Evolutionary conservation across 306 rosid genomes (phyloP), one percentile per base, ranked within the genome.

Genomic region (Herpetospermum pedunculosum): DNA sequence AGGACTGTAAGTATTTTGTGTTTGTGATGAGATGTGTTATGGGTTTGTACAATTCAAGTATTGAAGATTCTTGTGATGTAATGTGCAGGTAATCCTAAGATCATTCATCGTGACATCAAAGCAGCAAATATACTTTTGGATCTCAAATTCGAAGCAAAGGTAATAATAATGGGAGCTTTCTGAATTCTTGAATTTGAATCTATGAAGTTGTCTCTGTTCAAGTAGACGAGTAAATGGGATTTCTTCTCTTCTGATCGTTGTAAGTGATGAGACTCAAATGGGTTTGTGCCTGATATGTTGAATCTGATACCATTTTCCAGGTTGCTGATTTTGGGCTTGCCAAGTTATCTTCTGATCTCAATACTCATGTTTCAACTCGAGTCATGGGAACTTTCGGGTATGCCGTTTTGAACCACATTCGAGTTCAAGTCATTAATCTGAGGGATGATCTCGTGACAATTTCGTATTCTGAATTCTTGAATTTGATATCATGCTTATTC

Each of bases 361-460:
- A 94, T 58, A 94, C 98, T 46, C 98, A 94, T 74, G 92, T 94
- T 50, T 94, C 98, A 79, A 94, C 98, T 41, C 86, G 97, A 78
- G 98, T 94, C 82, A 94, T 94, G 98, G 98, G 98, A 54, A 94
- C 97, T 75, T 94, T 94, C 69, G 98, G 98, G 98, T 94, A 84
- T 72, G 94, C 70, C 28, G 40, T 19, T 4, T 23, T 28, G n/a
- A 47, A 26, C 70, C 47, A 29, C 11, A 34, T 73, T 40, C 49
- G 6, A 63, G 16, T 38, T 65, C 8, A 10, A 10, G 50, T 5
- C n/a, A 40, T 43, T 26, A 38, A 65, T 65, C n/a, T 10, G 48
- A 64, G n/a, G 18, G 71, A 38, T 65, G 72, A 65, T 12, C 13
- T 67, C 5, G 52, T 23, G 73, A 25, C 47, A 64, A 23, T 21